Evolutionary conservation across 2,329 filamentous ascomycete genomes (phyloP).

Genomic region (Cephalotrichum gorgonifer): DNA sequence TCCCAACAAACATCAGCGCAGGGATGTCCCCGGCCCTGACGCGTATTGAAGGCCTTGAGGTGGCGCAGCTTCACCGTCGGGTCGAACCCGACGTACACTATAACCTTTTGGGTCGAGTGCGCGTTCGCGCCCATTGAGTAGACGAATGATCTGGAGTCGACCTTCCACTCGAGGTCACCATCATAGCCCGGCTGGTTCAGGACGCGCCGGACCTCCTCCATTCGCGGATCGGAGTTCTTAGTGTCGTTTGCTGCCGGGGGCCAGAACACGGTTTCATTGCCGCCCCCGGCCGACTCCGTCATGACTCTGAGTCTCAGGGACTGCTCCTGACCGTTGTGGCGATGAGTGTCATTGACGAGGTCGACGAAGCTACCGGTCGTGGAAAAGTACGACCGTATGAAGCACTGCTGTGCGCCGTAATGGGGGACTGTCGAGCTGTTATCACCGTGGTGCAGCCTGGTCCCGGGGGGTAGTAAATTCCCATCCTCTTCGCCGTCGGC

Average conservation of each 20-base stretch:
- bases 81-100: constrained; percentile 34
- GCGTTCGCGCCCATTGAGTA: constrained; percentile 19
- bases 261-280: neutral
- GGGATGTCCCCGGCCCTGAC: constrained; percentile 5
- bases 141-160: constrained; percentile 36
- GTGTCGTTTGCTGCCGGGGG: constrained; percentile 4
- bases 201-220: constrained; percentile 21
- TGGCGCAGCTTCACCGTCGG: constrained; percentile 22
- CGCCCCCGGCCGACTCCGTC: neutral
- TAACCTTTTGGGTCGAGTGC: constrained; percentile 5
- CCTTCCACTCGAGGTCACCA: constrained; percentile 27
- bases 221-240: neutral
- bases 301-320: constrained; percentile 1
- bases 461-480: neutral
- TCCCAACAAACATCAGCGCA: neutral
- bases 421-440: constrained; percentile 26
- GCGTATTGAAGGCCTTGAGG: constrained; percentile 13
- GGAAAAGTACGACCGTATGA: constrained; percentile 43
- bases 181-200: constrained; percentile 25
- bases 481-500: neutral
- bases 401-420: constrained; percentile 42
- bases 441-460: constrained; percentile 37
- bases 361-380: constrained; percentile 47
- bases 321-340: neutral
- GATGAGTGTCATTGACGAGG: constrained; percentile 38